These are phyloP conservation scores for Fusarium buharicum DNA, from an alignment of 2,329 filamentous ascomycete genomes.

Conservation along the genomic window DNA sequence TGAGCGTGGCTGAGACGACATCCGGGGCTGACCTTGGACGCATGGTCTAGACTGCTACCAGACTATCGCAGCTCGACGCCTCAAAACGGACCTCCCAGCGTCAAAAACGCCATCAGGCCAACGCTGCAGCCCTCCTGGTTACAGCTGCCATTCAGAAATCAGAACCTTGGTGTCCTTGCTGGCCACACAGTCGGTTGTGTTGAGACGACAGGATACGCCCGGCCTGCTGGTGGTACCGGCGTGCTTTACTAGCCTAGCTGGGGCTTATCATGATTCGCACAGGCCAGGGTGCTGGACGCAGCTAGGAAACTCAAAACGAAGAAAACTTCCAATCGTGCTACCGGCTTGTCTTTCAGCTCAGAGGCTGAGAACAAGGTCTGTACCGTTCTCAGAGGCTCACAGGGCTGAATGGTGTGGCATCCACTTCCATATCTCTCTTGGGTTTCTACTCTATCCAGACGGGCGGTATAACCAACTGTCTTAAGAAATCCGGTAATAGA, in stretches of 20 bases:
- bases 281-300: constrained; percentile 34
- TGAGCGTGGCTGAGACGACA: constrained; percentile 43
- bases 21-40: constrained; percentile 41
- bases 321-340: constrained; percentile 35
- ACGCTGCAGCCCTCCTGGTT: constrained; percentile 1
- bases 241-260: constrained; percentile 32
- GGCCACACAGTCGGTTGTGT: constrained; percentile 30
- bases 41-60: constrained; percentile 37
- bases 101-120: constrained; percentile 16
- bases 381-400: constrained; percentile 19
- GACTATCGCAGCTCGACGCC: constrained; percentile 27
- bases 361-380: constrained; percentile 19
- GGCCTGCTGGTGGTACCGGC: constrained; percentile 32
- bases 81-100: constrained; percentile 30
- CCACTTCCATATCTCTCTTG: constrained; percentile 9
- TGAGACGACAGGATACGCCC: constrained; percentile 37
- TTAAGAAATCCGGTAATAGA: neutral
- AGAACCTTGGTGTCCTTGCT: constrained; percentile 31
- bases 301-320: constrained; percentile 32
- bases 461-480: neutral
- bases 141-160: constrained; percentile 12
- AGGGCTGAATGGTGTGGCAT: constrained; percentile 42
- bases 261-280: constrained; percentile 38
- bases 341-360: constrained; percentile 38
- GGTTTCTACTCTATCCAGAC: constrained; percentile 16